These are phyloP conservation scores for Aspergillus ruber DNA, from an alignment of 2,329 filamentous ascomycete species.

Conservation along the genomic window DNA sequence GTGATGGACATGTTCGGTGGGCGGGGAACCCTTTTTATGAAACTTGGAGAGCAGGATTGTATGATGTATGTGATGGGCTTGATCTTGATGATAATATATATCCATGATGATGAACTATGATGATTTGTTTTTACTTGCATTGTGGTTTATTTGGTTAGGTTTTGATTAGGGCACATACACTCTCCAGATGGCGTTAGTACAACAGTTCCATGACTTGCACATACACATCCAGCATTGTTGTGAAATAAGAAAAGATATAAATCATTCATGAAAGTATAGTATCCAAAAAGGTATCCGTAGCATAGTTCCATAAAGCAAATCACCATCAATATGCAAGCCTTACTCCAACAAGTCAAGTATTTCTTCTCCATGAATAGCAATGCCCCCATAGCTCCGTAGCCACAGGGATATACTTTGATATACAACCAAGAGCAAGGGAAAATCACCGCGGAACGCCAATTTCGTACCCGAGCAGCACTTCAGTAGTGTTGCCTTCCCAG, in stretches of 20 bases:
- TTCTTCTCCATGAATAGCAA: no score
- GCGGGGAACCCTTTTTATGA: constrained; percentile 29
- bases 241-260: constrained; percentile 1
- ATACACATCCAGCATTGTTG: not conserved
- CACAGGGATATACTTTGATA: not conserved
- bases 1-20: constrained; percentile 26
- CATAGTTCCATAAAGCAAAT: no score
- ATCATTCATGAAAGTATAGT: not conserved
- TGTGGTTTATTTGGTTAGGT: constrained; percentile 1
- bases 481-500: constrained; percentile 87
- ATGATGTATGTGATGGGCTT: constrained; percentile 33
- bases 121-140: constrained; percentile 9
- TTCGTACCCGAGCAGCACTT: constrained; percentile 91
- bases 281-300: not conserved
- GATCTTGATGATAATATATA: constrained; percentile 22
- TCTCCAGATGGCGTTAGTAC: no score
- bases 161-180: not conserved
- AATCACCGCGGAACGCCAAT: constrained; percentile 51
- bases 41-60: constrained; percentile 30
- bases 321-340: no score
- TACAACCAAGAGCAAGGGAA: not conserved
- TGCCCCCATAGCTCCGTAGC: not conserved
- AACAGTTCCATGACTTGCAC: not conserved
- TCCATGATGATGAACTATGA: constrained; percentile 12
- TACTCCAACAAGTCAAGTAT: no score